Evolutionary conservation across 163 green algal species (phyloP).

Genomic region (Prototheca stagnorum): DNA sequence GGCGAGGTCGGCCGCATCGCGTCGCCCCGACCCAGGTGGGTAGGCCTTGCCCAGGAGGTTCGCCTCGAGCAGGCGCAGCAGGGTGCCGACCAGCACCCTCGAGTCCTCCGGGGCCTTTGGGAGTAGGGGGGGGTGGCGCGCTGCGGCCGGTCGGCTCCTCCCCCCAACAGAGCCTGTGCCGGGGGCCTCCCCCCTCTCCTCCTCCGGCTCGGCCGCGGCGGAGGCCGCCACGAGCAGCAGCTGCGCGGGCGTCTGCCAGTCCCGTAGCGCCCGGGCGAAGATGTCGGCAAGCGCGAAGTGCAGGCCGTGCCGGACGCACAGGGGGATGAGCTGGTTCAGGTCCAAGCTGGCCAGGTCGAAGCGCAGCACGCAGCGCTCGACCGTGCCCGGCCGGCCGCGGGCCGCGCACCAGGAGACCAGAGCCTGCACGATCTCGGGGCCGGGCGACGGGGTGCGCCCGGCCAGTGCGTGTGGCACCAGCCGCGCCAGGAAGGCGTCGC

Average conservation of each 20-base stretch:
- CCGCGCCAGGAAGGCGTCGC: conserved; percentile 27
- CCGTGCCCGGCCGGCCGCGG: conserved; percentile 23
- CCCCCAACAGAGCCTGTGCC: no score
- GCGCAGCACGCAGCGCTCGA: conserved; percentile 79
- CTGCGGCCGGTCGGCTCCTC: no score
- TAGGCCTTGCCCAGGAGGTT: background rate
- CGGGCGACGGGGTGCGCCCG: conserved; percentile 28
- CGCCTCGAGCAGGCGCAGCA: conserved; percentile 4
- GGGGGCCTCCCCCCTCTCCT: conserved; percentile 2
- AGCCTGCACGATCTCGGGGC: conserved; percentile 49
- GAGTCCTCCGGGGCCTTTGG: background rate
- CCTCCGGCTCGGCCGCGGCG: conserved; percentile 1
- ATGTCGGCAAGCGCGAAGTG: conserved; percentile 63
- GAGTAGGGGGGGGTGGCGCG: no score
- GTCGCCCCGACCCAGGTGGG: background rate
- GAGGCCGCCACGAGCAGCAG: conserved; percentile 26
- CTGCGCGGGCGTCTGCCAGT: conserved; percentile 46
- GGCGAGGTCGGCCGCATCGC: background rate
- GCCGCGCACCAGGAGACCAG: conserved; percentile 48
- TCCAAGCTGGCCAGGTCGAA: conserved; percentile 79
- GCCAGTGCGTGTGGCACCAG: conserved; percentile 40
- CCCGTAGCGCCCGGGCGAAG: conserved; percentile 50
- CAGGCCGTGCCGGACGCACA: conserved; percentile 65
- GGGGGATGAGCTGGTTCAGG: conserved; percentile 76
- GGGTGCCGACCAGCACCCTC: background rate